Conservation (phyloP, 306 rosid species). For the Delonix regia region DNA sequence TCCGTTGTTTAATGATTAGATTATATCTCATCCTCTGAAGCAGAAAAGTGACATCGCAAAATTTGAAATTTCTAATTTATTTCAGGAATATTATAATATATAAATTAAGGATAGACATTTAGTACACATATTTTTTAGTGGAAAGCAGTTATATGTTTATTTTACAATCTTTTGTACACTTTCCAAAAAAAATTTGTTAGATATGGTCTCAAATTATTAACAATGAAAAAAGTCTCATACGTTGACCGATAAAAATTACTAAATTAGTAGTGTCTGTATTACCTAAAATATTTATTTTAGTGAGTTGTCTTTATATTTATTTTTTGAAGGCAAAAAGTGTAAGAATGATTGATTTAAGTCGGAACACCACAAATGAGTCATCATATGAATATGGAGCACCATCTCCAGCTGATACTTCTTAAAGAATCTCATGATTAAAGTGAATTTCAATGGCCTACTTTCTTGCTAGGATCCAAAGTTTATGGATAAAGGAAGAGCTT, state of each 20-base stretch:
- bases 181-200: too few relatives aligned
- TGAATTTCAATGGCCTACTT: conserved; percentile 16
- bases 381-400: conserved; percentile 25
- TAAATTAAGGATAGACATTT: too few relatives aligned
- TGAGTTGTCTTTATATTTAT: too few relatives aligned
- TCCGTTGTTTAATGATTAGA: conserved; percentile 6
- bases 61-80: neutral
- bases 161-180: too few relatives aligned
- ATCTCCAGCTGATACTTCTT: conserved; percentile 2
- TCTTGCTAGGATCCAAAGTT: conserved; percentile 18
- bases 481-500: neutral
- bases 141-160: too few relatives aligned
- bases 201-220: neutral
- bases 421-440: neutral
- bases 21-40: conserved; percentile 18
- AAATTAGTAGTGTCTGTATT: too few relatives aligned
- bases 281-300: too few relatives aligned
- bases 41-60: neutral
- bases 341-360: neutral
- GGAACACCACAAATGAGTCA: neutral
- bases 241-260: too few relatives aligned
- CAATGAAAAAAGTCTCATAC: too few relatives aligned
- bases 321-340: too few relatives aligned
- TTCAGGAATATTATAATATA: too few relatives aligned
- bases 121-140: too few relatives aligned